Base-by-base conservation (phyloP, 805 yeast species). In the Kluyveromyces wickerhamii region DNA sequence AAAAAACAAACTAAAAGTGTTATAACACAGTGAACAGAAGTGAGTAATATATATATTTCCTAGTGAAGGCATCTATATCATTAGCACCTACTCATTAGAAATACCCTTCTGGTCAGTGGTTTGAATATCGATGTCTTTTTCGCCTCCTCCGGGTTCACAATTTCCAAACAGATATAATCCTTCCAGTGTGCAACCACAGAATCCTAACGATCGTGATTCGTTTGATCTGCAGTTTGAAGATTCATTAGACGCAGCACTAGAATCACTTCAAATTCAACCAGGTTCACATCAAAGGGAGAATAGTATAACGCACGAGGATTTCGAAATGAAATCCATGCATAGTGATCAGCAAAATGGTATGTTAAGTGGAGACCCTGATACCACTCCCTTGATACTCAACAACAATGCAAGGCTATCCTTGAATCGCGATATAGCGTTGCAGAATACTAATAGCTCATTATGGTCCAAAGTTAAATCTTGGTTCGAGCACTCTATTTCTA, bases 241-340 rank as follows among this genome's bases (percentile, higher is more conserved):
- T 42, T 74, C 81, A 8, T 62, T 78, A 38, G 82, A 77, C 47
- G 74, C 74, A 31, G 89, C 86, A 1, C 60, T 80, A 43, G 74
- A 74, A 40, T 61, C 48, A 65, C 63, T 44, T 47, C 75, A 59
- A 54, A 66, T 64, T 54, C 25, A n/a, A 9, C 18, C 21, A 21
- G 19, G 19, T 3, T 7, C 16, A 13, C 25, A 4, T 30, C 21
- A 19, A 21, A 11, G 7, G 18, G 33, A 30, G 15, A 45, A 38
- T 51, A 45, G 37, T 22, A 40, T 47, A n/a, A 42, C 36, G 5
- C 33, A 20, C 26, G 57, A 48, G 33, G 43, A 49, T 26, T 49
- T 58, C 36, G 62, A 55, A 43, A 44, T 57, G 51, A 42, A 45
- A 35, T 41, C 54, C 4, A 33, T 57, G 27, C 47, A 55, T 0